These are phyloP conservation scores for Neurospora sp. DNA, from an alignment of 495 filamentous ascomycete species.

Conservation along the genomic window DNA sequence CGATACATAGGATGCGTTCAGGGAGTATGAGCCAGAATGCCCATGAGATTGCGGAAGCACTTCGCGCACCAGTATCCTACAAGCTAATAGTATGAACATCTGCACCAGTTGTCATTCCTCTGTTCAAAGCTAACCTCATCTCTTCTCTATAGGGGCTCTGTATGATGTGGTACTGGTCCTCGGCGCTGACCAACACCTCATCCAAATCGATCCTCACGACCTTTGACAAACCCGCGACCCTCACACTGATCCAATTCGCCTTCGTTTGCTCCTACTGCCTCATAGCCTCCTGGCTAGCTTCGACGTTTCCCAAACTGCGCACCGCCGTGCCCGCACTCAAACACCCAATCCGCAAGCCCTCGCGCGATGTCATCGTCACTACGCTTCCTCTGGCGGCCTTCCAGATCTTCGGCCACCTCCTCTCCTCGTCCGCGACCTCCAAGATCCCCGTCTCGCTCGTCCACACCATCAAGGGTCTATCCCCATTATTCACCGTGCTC, in stretches of 20 bases:
- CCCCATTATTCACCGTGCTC: conserved; percentile 88
- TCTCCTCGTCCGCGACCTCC: conserved; percentile 84
- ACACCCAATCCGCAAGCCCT: conserved; percentile 72
- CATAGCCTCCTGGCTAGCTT: conserved; percentile 61
- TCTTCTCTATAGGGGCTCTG: conserved; percentile 56
- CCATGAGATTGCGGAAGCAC: conserved; percentile 82
- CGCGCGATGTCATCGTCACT: conserved; percentile 70
- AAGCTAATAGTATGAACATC: conserved; percentile 39
- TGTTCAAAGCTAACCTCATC: not conserved
- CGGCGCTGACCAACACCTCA: conserved; percentile 91
- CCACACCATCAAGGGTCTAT: conserved; percentile 98
- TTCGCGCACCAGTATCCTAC: conserved; percentile 83
- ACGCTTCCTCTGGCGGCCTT: conserved; percentile 87
- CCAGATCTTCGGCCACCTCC: conserved; percentile 86
- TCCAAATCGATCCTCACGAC: conserved; percentile 95
- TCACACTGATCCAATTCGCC: conserved; percentile 91
- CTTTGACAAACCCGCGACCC: conserved; percentile 81
- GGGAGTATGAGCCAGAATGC: conserved; percentile 84
- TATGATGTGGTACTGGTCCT: conserved; percentile 85
- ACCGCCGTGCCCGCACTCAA: conserved; percentile 65
- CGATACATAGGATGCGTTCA: conserved; percentile 67
- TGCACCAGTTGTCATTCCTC: not conserved
- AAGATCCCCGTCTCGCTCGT: conserved; percentile 95
- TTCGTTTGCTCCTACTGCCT: conserved; percentile 89
- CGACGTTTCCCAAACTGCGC: conserved; percentile 55